phyloP scores from a whole-genome alignment of 768 basidiomycete species.

The Naematelia encephala region DNA sequence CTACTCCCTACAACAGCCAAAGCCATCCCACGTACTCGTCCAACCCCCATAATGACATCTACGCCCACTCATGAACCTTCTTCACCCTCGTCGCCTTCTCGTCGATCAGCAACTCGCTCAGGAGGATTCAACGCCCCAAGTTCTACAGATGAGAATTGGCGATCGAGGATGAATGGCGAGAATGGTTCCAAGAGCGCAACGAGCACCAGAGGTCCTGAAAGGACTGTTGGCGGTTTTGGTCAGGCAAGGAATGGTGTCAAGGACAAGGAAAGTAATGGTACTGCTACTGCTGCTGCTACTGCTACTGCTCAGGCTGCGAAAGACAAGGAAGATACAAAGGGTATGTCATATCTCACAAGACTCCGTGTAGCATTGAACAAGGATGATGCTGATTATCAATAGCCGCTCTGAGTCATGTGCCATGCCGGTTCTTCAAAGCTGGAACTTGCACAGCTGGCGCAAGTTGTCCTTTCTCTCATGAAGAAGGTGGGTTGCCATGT shows the following conservation, averaged over 20 bases:
- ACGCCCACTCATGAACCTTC: constrained; percentile 11
- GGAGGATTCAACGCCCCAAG: neutral
- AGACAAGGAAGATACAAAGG: constrained; percentile 11
- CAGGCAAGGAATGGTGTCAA: constrained; percentile 16
- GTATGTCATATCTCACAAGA: constrained; percentile 1
- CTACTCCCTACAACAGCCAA: constrained; percentile 14
- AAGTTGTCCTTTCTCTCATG: constrained; percentile 93
- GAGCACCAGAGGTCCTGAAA: constrained; percentile 22
- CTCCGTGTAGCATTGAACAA: neutral
- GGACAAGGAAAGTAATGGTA: neutral
- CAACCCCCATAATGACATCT: constrained; percentile 19
- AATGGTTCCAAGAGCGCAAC: neutral
- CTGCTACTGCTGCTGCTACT: neutral
- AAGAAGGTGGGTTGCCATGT: constrained; percentile 61
- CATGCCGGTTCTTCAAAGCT: constrained; percentile 92
- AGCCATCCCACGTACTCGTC: constrained; percentile 25
- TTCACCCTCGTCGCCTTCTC: constrained; percentile 10
- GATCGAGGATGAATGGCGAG: constrained; percentile 4
- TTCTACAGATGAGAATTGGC: constrained; percentile 6
- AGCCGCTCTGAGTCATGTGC: constrained; percentile 74
- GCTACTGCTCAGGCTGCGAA: neutral
- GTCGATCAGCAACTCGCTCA: constrained; percentile 7
- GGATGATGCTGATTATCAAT: neutral
- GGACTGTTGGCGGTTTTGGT: constrained; percentile 41
- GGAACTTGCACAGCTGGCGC: constrained; percentile 90